Base-by-base conservation (phyloP, 768 basidiomycete genomes). In the Trametes punicea region DNA sequence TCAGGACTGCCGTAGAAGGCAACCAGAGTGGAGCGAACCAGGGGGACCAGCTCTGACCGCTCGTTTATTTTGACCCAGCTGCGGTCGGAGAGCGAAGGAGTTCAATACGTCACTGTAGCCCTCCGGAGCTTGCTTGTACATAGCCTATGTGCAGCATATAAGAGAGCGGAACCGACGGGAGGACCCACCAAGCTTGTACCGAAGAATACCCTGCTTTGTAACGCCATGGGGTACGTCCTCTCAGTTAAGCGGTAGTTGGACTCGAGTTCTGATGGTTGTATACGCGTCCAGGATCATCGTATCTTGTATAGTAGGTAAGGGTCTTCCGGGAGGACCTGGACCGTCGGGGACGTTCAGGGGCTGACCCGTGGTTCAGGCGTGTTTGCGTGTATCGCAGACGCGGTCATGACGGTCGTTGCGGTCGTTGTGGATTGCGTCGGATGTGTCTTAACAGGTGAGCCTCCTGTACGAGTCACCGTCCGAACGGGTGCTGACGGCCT, bases 271-370 rank as follows among this genome's bases (percentile, higher is more conserved):
- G n/a, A n/a, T n/a, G n/a, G n/a, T n/a, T n/a, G n/a, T n/a, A n/a
- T n/a, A n/a, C n/a, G n/a, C n/a, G n/a, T n/a, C 3, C 33, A 62
- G 62, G 27, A 54, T 62, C 46, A 62, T 62, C 51, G 46, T 59
- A 34, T 62, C 62, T 21, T 62, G 57, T 46, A 57, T 62, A 21
- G 51, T 51, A 46, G 58, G 58, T 59, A 7, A 27, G 46, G 23
- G 2, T 4, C 7, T 3, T 23, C 1, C 10, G 18, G 9, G 13
- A 20, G 3, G 4, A 18, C 29, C 25, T 18, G 4, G 30, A 4
- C 1, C 34, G 45, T 6, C 9, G 16, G 16, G 9, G 26, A 16
- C 25, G 18, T 15, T 2, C 8, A 23, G 9, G 18, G 23, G 15
- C 40, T 48, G 20, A 38, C 26, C 16, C 8, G 3, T 6, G 8